Conservation (phyloP, 352 stramenopile genomes). For the Chrysophaeum taylorii region DNA sequence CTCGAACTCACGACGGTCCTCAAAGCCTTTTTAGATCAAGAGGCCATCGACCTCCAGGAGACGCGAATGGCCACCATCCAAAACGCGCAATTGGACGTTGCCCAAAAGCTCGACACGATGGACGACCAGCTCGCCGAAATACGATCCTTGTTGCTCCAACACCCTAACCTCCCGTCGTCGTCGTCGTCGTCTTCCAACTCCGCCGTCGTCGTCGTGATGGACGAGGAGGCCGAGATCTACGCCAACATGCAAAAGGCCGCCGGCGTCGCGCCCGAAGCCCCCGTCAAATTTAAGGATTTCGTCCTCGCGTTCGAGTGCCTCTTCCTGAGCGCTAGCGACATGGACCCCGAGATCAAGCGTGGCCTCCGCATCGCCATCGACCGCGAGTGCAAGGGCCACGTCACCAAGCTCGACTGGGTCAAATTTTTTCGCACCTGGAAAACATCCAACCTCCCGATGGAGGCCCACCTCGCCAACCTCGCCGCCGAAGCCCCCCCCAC, state of each 20-base stretch:
- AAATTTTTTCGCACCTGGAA: conserved; percentile 17
- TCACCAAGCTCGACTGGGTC: conserved; percentile 17
- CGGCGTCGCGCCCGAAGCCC: background rate
- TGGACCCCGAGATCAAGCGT: background rate
- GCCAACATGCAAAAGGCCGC: background rate
- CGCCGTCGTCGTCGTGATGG: background rate
- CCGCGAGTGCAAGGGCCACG: background rate
- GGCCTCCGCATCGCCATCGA: conserved; percentile 10
- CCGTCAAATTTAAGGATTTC: conserved; percentile 7
- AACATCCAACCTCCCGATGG: background rate
- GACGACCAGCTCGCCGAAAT: conserved; percentile 19
- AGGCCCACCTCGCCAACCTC: conserved; percentile 8
- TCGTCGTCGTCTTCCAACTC: no score
- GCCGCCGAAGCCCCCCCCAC: conserved; percentile 6
- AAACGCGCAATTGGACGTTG: background rate
- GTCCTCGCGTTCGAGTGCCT: background rate
- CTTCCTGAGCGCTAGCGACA: conserved; percentile 6
- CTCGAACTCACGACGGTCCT: conserved; percentile 15
- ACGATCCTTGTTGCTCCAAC: background rate
- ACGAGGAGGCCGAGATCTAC: conserved; percentile 2
- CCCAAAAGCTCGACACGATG: conserved; percentile 17
- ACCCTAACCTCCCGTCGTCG: background rate
- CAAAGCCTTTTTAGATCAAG: conserved; percentile 13
- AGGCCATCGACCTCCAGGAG: conserved; percentile 15
- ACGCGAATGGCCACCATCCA: background rate